Evolutionary conservation across 106 monocot genomes (phyloP).

Genomic region (Gastrodia elata): DNA sequence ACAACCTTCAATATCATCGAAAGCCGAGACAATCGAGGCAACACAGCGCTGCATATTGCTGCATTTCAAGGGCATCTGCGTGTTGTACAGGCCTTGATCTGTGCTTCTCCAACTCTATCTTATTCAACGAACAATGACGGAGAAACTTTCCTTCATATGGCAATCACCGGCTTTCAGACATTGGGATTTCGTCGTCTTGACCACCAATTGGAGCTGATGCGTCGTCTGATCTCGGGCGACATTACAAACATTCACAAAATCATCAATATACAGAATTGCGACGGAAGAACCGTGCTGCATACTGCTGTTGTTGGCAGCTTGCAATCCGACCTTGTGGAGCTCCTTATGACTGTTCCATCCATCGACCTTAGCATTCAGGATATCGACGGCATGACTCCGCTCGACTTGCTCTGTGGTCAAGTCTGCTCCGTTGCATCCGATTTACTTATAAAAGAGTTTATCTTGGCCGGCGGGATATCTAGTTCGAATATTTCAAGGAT

Average conservation of each 20-base stretch:
- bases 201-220: conserved; percentile 73
- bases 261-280: conserved; percentile 54
- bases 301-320: conserved; percentile 55
- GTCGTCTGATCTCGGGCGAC: conserved; percentile 27
- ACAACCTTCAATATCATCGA: conserved; percentile 43
- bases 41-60: conserved; percentile 83
- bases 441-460: conserved; percentile 57
- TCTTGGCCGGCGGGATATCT: conserved; percentile 54
- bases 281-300: conserved; percentile 78
- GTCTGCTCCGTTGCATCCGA: conserved; percentile 50
- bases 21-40: conserved; percentile 58
- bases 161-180: conserved; percentile 60
- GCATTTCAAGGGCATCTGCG: conserved; percentile 57
- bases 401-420: conserved; percentile 51
- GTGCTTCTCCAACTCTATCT: conserved; percentile 31
- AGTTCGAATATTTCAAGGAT: conserved; percentile 26
- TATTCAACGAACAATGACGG: conserved; percentile 45
- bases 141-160: conserved; percentile 81
- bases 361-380: conserved; percentile 67
- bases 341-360: conserved; percentile 42
- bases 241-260: conserved; percentile 30
- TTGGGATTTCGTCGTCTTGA: conserved; percentile 74
- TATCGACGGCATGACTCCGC: conserved; percentile 59
- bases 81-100: conserved; percentile 39
- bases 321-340: conserved; percentile 56